Base-by-base conservation (phyloP, 2,329 filamentous ascomycete genomes). In the Fusarium nodosum region DNA sequence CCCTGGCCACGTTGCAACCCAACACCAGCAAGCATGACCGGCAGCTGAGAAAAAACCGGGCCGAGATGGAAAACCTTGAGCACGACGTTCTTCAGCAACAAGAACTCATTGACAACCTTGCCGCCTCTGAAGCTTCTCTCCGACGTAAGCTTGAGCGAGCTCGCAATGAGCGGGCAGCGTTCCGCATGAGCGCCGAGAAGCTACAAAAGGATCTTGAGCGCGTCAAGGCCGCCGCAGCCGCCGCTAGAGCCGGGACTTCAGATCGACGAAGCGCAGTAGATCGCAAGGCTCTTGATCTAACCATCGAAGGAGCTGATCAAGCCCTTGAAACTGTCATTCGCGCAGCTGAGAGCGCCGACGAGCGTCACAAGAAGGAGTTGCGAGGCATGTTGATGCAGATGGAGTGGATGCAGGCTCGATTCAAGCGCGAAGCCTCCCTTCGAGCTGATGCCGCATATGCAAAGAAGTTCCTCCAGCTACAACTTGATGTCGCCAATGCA, bases 341-440 rank as follows among this genome's bases (percentile, higher is more conserved):
- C 4, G 86, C 85, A 1, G 84, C 86, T 34, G 84, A 87, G 72
- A 83, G 86, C 51, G 89, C 91, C 46, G 89, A 93, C 74, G 88
- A 88, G 71, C 84, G 87, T 45, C 93, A 96, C 78, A 83, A 85
- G 74, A 90, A 90, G 78, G 93, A 97, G 81, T 83, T 97, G 55
- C 88, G 90, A 71, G 95, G 95, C 20, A 85, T 98, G 76, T 88
- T 89, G 55, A 92, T 96, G 81, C 94, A 98, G 81, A 95, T 98
- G 77, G 88, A 94, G 75, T 98, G 93, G 89, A 88, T 98, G 78
- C 89, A 94, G 74, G 93, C 93, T 3, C 89, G 91, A 54, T 92
- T 92, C 82, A 86, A 88, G 77, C 88, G 96, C 33, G 95, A 97
- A 80, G 89, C 93, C 72, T 88, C 87, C 52, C 90, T 98, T 80